Conservation (phyloP, 495 filamentous ascomycete species). For the Penicillium paxilli region DNA sequence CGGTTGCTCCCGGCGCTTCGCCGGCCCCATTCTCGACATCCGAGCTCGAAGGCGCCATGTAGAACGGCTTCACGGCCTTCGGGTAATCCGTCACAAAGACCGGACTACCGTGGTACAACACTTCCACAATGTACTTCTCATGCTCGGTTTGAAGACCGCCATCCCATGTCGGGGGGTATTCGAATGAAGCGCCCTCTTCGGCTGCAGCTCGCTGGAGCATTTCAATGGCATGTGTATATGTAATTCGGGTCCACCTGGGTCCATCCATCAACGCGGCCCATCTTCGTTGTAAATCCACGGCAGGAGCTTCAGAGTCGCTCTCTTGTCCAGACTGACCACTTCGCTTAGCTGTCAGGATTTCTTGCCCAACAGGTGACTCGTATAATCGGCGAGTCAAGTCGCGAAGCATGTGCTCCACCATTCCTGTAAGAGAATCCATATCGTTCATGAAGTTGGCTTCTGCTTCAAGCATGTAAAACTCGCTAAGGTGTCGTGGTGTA, state of each 20-base stretch:
- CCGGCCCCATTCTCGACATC: conserved; percentile 10
- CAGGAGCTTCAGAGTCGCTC: conserved; percentile 27
- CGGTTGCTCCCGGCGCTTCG: conserved; percentile 50
- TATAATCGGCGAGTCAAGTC: conserved; percentile 57
- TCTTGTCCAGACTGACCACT: conserved; percentile 37
- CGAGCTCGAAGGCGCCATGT: conserved; percentile 84
- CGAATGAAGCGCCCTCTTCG: conserved; percentile 55
- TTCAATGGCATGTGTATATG: conserved; percentile 77
- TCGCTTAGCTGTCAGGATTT: conserved; percentile 55
- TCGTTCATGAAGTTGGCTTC: conserved; percentile 78
- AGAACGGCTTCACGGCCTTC: conserved; percentile 85
- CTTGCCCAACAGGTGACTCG: conserved; percentile 57
- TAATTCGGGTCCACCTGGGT: conserved; percentile 75
- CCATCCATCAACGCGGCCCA: conserved; percentile 66
- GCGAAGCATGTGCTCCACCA: conserved; percentile 76
- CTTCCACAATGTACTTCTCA: conserved; percentile 81
- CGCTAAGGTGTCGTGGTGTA: conserved; percentile 89
- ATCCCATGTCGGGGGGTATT: conserved; percentile 67
- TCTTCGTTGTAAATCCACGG: conserved; percentile 57
- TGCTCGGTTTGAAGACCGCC: conserved; percentile 85
- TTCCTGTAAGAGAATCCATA: conserved; percentile 67
- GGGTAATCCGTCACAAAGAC: conserved; percentile 96
- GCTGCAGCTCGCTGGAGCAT: conserved; percentile 60
- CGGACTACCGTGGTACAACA: conserved; percentile 66
- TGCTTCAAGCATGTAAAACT: conserved; percentile 98